Percentiles rank a stretch among this genome's conserved stretches.
Conservation (phyloP, 2,329 filamentous ascomycete genomes). For the Verticillium tricorpus region DNA sequence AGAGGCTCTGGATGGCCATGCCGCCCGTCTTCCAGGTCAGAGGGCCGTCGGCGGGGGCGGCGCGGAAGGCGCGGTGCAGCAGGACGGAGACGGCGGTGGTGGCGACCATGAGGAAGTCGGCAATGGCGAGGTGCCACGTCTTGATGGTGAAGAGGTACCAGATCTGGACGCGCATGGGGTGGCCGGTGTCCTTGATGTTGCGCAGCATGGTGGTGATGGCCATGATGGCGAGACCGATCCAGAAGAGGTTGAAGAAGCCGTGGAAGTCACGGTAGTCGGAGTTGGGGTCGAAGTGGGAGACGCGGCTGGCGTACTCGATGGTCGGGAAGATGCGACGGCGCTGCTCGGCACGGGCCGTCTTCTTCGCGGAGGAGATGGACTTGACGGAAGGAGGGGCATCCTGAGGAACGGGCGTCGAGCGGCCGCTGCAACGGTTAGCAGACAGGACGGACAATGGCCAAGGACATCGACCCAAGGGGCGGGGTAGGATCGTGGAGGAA, state of each 20-base stretch:
- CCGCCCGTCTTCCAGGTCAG: slow-evolving; percentile 74
- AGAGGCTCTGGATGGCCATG: slow-evolving; percentile 77
- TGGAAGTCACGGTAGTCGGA: slow-evolving; percentile 93
- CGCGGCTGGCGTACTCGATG: slow-evolving; percentile 82
- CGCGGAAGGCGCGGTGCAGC: slow-evolving; percentile 64
- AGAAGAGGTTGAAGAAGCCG: slow-evolving; percentile 97
- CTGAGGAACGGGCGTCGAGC: slow-evolving; percentile 75
- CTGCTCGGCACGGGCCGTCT: slow-evolving; percentile 75
- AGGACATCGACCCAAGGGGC: not conserved
- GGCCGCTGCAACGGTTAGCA: slow-evolving; percentile 52
- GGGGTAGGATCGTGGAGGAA: not conserved
- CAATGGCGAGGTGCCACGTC: slow-evolving; percentile 78
- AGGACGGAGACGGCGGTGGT: slow-evolving; percentile 69
- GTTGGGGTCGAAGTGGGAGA: slow-evolving; percentile 91
- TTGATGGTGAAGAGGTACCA: slow-evolving; percentile 87
- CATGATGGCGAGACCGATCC: slow-evolving; percentile 96
- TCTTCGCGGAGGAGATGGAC: slow-evolving; percentile 78
- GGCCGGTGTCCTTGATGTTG: slow-evolving; percentile 91
- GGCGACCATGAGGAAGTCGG: slow-evolving; percentile 79
- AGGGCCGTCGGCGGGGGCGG: slow-evolving; percentile 39
- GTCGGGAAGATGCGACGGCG: slow-evolving; percentile 85
- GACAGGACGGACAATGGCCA: not conserved
- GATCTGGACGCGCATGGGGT: slow-evolving; percentile 77
- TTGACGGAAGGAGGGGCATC: slow-evolving; percentile 93
- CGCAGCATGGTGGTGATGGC: slow-evolving; percentile 89